Base-by-base conservation (phyloP, 2,329 filamentous ascomycete species). In the Thelonectria discophora region DNA sequence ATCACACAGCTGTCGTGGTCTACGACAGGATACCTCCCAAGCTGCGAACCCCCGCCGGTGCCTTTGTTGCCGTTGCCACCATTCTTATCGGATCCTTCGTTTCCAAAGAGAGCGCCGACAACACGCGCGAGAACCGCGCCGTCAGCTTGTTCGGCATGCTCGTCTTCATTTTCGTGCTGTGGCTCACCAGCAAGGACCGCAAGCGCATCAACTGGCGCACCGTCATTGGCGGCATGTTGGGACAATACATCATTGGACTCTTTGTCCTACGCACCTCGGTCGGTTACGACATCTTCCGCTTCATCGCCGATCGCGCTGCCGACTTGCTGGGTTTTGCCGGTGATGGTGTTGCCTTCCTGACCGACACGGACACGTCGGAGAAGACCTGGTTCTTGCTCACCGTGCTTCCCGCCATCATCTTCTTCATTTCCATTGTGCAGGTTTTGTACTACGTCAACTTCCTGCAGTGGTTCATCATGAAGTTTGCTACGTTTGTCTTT, bases 381-480 rank as follows among this genome's bases (percentile, higher is more conserved):
- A 72, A 82, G 1, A 68, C 71, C 4, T 93, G 85, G 85, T 97
- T 97, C 85, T 82, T 97, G 65, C 83, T 90, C 51, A 81, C 84
- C 51, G 93, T 97, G 64, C 84, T 96, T n/a, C 93, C 94, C 0
- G 89, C 94, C 71, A 96, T 97, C 78, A 92, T 97, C 80, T 97
- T 97, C 87, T 97, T 97, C 86, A 91, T 97, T 60, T 88, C 93
- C 1, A 83, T 97, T n/a, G 92, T 97, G 24, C 91, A 96, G 78
- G 86, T 97, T 13, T 78, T 96, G 45, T 96, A 92, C 81, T 90
- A 94, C 81, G 83, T 88, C 69, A 91, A 90, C 2, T 82, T 93
- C 65, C 80, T 97, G 55, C 93, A 97, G 79, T 97, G 94, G 93
- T 92, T 94, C 78, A 87, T 97, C 73, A 82, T 84, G 69, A 97